Evolutionary conservation across 805 yeast species (phyloP).

Genomic region (Metschnikowia reukaufii): DNA sequence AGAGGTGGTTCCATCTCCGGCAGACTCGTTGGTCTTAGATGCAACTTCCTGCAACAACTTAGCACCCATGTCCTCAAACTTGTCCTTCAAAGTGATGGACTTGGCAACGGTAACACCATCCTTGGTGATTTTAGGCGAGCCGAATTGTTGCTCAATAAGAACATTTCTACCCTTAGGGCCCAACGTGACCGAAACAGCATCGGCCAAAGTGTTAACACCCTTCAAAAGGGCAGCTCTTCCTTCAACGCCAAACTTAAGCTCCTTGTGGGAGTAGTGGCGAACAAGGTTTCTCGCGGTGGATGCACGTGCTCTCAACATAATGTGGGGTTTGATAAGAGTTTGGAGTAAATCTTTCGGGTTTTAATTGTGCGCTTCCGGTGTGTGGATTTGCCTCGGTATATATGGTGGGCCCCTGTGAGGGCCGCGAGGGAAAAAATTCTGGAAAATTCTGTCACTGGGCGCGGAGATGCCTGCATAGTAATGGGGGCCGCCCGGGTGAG

Average conservation of each 20-base stretch:
- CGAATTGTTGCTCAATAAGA: slow-evolving; percentile 92
- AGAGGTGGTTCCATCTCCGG: slow-evolving; percentile 98
- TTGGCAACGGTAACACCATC: slow-evolving; percentile 98
- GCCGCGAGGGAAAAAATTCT: slow-evolving; percentile 14
- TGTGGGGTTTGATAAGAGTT: neutral
- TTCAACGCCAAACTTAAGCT: slow-evolving; percentile 93
- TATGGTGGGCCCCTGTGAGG: slow-evolving; percentile 8
- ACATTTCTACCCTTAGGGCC: slow-evolving; percentile 99
- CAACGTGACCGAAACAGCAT: slow-evolving; percentile 93
- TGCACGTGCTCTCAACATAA: slow-evolving; percentile 54
- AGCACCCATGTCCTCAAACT: slow-evolving; percentile 95
- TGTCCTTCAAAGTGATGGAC: slow-evolving; percentile 78
- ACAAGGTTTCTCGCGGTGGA: slow-evolving; percentile 42
- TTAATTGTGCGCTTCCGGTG: slow-evolving; percentile 6
- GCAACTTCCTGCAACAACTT: slow-evolving; percentile 95
- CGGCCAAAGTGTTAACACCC: slow-evolving; percentile 94
- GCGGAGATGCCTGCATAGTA: slow-evolving; percentile 5
- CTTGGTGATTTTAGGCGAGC: slow-evolving; percentile 97
- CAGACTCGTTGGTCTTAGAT: slow-evolving; percentile 92
- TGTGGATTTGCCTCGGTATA: slow-evolving; percentile 12
- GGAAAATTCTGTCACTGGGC: slow-evolving; percentile 17
- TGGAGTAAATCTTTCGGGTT: slow-evolving; percentile 1
- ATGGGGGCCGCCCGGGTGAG: neutral
- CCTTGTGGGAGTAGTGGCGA: slow-evolving; percentile 74
- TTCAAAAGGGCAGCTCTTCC: slow-evolving; percentile 92